A percentile compares a stretch with the other conserved stretches of the same genome.
These are phyloP conservation scores for Apiospora malaysiana DNA, from an alignment of 2,329 filamentous ascomycete species.

Conservation along the genomic window DNA sequence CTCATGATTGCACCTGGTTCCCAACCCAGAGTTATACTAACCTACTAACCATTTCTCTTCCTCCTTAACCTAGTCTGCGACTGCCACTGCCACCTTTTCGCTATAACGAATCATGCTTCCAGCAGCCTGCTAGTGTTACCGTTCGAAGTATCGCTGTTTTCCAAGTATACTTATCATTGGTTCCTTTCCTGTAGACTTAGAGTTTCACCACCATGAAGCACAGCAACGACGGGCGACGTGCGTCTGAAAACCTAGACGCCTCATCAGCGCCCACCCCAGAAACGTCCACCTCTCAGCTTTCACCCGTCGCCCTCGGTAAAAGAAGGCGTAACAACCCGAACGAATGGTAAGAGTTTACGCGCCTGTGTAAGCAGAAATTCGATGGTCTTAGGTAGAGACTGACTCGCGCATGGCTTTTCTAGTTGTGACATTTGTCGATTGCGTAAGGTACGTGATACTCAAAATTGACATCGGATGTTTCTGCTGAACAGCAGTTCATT, in stretches of 20 bases:
- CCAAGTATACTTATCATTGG: not conserved
- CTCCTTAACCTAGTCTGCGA: not conserved
- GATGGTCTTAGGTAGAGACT: not conserved
- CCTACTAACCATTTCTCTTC: not conserved
- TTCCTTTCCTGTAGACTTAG: not conserved
- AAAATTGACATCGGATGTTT: not conserved
- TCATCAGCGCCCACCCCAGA: not conserved
- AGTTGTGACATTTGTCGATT: constrained; percentile 20
- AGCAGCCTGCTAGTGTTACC: not conserved
- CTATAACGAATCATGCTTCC: not conserved
- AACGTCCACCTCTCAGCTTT: constrained; percentile 1
- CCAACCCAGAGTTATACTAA: not conserved
- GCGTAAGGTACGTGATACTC: constrained; percentile 6
- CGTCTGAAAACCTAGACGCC: constrained; percentile 9
- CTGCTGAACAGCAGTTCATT: not conserved
- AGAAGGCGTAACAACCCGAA: constrained; percentile 19
- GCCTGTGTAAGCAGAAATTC: not conserved
- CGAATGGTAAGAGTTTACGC: constrained; percentile 19
- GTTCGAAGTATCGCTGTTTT: not conserved
- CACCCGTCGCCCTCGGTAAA: constrained; percentile 12
- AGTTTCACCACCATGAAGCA: constrained; percentile 5
- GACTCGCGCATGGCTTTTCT: not conserved
- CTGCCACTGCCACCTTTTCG: not conserved
- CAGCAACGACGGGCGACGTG: not conserved
- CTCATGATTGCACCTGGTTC: not conserved